Conservation (phyloP, 225 moss, liverwort and hornwort species). For the Sphagnum tenellum region DNA sequence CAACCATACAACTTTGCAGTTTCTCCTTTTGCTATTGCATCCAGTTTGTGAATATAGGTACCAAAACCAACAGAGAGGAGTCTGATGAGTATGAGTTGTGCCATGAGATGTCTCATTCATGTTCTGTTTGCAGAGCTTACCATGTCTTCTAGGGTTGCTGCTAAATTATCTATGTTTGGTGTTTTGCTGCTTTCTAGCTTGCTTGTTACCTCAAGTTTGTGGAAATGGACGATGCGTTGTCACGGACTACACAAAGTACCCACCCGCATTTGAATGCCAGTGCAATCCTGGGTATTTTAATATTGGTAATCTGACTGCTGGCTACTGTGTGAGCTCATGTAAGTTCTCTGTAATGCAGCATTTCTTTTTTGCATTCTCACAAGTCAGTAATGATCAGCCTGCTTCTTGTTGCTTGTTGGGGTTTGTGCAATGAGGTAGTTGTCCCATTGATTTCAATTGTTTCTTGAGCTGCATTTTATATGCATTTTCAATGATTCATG, state of each 20-base stretch:
- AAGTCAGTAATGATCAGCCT: not conserved
- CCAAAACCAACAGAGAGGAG: too few relatives aligned
- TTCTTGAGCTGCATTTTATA: too few relatives aligned
- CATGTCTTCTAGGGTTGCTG: too few relatives aligned
- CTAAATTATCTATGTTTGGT: too few relatives aligned
- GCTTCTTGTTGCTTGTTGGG: not conserved
- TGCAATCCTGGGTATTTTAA: constrained; percentile 30
- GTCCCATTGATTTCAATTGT: not conserved
- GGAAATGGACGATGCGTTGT: constrained; percentile 43
- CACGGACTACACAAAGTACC: constrained; percentile 36
- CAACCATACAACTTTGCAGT: too few relatives aligned
- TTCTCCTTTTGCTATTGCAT: too few relatives aligned
- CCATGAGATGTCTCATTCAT: too few relatives aligned
- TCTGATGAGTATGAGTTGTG: too few relatives aligned
- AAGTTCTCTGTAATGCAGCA: constrained; percentile 4
- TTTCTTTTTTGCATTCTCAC: not conserved
- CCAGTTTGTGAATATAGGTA: too few relatives aligned
- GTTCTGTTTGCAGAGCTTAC: too few relatives aligned
- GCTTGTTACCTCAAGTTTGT: constrained; percentile 54
- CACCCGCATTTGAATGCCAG: constrained; percentile 41
- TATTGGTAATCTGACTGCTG: constrained; percentile 39
- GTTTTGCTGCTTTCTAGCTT: constrained; percentile 51
- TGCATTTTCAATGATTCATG: too few relatives aligned
- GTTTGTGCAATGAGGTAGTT: not conserved
- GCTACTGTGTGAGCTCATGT: constrained; percentile 50